These are phyloP conservation scores for Neurospora sp. DNA, from an alignment of 495 filamentous ascomycete species.

Conservation along the genomic window DNA sequence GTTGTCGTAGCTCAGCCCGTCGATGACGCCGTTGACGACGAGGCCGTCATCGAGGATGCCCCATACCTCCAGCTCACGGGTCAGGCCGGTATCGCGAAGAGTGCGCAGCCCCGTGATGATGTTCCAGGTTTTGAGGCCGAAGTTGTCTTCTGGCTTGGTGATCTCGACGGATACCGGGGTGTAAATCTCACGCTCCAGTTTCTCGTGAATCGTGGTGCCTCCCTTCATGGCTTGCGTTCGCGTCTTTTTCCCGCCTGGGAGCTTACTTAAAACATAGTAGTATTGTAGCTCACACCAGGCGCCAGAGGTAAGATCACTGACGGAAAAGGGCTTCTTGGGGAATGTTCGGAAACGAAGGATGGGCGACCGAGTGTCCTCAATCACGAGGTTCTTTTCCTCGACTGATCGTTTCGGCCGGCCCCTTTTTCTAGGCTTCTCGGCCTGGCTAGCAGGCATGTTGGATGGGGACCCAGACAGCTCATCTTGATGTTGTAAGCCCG, in stretches of 20 bases:
- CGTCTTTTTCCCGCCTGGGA: conserved; percentile 56
- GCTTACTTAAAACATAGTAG: conserved; percentile 67
- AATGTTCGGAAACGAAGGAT: conserved; percentile 64
- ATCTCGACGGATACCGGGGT: conserved; percentile 61
- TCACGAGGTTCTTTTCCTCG: not conserved
- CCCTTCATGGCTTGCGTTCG: conserved; percentile 72
- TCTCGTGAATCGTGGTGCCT: conserved; percentile 69
- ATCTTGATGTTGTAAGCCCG: conserved; percentile 2
- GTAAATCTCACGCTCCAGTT: conserved; percentile 76
- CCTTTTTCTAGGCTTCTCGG: not conserved
- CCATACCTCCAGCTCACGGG: conserved; percentile 91
- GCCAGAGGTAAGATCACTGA: conserved; percentile 78
- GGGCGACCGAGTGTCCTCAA: conserved; percentile 29
- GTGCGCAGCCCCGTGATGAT: conserved; percentile 74
- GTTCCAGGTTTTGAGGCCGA: conserved; percentile 85
- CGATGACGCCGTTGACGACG: conserved; percentile 81
- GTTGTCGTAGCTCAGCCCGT: conserved; percentile 70
- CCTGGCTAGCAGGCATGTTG: not conserved
- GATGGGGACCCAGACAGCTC: not conserved
- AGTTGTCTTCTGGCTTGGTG: conserved; percentile 67
- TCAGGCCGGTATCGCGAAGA: conserved; percentile 67
- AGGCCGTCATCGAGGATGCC: conserved; percentile 65
- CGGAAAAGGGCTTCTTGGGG: conserved; percentile 73
- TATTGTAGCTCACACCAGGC: conserved; percentile 97
- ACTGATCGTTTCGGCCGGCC: not conserved